Percentiles rank a stretch among this genome's conserved stretches.
Evolutionary conservation across 495 filamentous ascomycete species (phyloP).

Genomic region (Pseudoneurospora amorphoporcata): DNA sequence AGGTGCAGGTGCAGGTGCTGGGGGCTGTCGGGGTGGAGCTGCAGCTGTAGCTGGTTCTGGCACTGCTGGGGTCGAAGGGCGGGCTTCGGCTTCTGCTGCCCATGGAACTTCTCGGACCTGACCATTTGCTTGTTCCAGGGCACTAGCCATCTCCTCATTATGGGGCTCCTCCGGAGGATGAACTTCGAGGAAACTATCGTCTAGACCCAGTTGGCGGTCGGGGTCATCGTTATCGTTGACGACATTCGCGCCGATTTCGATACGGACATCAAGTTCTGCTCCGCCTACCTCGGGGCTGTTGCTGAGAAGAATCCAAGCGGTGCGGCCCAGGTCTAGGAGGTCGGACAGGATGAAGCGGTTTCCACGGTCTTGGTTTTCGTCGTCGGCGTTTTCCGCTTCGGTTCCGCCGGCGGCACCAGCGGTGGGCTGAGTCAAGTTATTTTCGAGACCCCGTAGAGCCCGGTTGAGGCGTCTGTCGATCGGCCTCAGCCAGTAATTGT

Average conservation of each 20-base stretch:
- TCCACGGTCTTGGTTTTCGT: constrained; percentile 5
- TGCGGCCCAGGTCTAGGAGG: constrained; percentile 7
- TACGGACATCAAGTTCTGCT: constrained; percentile 29
- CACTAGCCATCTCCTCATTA: not conserved
- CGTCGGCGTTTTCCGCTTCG: not conserved
- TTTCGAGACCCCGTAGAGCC: constrained; percentile 10
- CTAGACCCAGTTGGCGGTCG: not conserved
- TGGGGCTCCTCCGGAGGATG: not conserved
- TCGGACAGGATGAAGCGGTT: not conserved
- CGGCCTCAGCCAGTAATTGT: constrained; percentile 50
- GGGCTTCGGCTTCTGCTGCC: not conserved
- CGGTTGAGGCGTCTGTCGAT: constrained; percentile 52
- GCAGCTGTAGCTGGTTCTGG: not conserved
- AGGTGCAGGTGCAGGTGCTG: not conserved
- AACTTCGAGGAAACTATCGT: not conserved
- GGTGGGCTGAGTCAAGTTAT: not conserved
- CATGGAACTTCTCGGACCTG: not conserved
- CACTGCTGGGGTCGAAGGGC: not conserved
- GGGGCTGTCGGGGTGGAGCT: not conserved
- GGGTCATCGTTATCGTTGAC: constrained; percentile 4
- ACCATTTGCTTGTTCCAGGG: not conserved
- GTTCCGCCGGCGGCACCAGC: not conserved
- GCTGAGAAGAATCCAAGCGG: not conserved
- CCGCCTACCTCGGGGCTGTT: constrained; percentile 17
- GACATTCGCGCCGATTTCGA: not conserved